These are phyloP conservation scores for Smittium mucronatum DNA, from an alignment of 371 early-diverging fungal species.

Conservation along the genomic window DNA sequence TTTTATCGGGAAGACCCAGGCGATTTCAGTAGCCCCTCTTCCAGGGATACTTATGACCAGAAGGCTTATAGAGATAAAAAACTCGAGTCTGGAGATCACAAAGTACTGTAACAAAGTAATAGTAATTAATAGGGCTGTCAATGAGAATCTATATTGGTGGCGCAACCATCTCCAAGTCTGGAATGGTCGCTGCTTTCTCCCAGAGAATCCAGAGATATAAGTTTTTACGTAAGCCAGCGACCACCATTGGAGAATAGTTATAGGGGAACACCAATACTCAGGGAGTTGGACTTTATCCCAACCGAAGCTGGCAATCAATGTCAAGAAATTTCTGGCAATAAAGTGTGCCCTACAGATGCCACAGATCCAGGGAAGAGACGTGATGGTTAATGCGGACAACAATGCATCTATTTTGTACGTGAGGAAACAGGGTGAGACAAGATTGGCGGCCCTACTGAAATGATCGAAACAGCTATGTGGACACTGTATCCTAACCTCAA, in stretches of 20 bases:
- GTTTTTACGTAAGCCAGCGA: neutral
- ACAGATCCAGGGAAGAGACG: neutral
- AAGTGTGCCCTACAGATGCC: neutral
- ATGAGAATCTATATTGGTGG: neutral
- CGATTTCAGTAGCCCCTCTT: constrained; percentile 8
- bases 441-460: neutral
- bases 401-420: neutral
- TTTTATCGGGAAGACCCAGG: constrained; percentile 13
- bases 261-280: neutral
- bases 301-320: neutral
- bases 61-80: constrained; percentile 1
- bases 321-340: neutral
- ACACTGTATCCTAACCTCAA: neutral
- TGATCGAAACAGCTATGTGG: neutral
- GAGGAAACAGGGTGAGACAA: neutral
- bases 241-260: neutral
- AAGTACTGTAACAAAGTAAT: neutral
- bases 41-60: neutral
- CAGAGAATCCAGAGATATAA: neutral
- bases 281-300: neutral
- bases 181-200: neutral
- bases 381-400: constrained; percentile 2
- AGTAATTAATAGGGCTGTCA: neutral
- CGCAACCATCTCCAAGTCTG: neutral
- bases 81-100: neutral